Evolutionary conservation across 75 land plant species (phyloP).

Genomic region (Picea glauca): DNA sequence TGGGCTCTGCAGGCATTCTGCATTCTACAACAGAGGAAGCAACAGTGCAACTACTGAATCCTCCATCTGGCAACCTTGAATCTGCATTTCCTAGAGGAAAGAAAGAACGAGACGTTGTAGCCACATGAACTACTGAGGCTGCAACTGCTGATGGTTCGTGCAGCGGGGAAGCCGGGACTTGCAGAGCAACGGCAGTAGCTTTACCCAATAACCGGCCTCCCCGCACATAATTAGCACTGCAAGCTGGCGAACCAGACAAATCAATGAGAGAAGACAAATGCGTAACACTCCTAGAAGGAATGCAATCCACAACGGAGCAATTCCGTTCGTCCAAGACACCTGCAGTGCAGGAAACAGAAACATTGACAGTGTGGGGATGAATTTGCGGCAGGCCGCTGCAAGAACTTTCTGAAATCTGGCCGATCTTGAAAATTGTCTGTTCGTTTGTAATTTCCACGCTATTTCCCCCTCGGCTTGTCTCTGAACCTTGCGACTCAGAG

Average conservation of each 20-base stretch:
- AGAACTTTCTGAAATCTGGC: not conserved
- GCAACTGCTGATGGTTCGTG: not conserved
- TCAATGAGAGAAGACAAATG: slow-evolving; percentile 5
- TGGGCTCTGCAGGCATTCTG: not conserved
- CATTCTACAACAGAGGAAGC: slow-evolving; percentile 1
- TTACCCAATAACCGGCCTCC: not conserved
- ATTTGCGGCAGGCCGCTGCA: not conserved
- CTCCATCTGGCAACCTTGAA: slow-evolving; percentile 2
- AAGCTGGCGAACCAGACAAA: slow-evolving; percentile 4
- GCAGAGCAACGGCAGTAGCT: not conserved
- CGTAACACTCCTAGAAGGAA: not conserved
- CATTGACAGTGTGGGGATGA: too few species aligned
- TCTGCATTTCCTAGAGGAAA: slow-evolving; percentile 1
- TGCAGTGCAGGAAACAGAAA: not conserved
- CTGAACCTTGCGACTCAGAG: slow-evolving; percentile 6
- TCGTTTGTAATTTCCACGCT: not conserved
- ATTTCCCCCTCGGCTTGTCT: not conserved
- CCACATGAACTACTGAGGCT: not conserved
- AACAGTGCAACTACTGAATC: not conserved
- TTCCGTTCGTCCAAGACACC: slow-evolving; percentile 5
- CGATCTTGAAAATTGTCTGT: slow-evolving; percentile 3
- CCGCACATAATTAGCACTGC: slow-evolving; percentile 1
- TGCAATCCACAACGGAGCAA: not conserved
- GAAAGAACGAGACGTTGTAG: not conserved
- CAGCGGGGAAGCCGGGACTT: slow-evolving; percentile 5